These are phyloP conservation scores for Triangularia verruculosa DNA, from an alignment of 2,329 filamentous ascomycete genomes.

Conservation along the genomic window DNA sequence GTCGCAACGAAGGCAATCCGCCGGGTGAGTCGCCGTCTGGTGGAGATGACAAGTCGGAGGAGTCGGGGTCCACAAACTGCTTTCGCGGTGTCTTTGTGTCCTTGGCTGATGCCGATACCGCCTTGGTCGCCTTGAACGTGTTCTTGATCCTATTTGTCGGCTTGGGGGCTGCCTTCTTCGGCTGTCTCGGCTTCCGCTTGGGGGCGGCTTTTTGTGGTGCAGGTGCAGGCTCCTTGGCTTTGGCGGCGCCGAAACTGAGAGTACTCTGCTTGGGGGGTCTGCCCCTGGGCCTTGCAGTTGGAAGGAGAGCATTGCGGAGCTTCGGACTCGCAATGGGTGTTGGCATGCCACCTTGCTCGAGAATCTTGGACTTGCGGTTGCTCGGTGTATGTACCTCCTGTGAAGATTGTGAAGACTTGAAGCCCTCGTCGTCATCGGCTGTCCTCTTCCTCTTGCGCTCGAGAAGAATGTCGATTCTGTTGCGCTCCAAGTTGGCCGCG, in stretches of 20 bases:
- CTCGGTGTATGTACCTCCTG: conserved; percentile 26
- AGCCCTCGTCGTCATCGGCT: conserved; percentile 8
- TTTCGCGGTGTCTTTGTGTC: conserved; percentile 24
- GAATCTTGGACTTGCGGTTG: conserved; percentile 39
- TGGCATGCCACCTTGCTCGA: conserved; percentile 50
- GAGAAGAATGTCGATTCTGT: conserved; percentile 44
- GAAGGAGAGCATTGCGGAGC: conserved; percentile 39
- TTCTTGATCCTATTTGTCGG: conserved; percentile 41
- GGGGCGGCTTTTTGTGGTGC: conserved; percentile 20
- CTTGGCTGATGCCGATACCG: conserved; percentile 31
- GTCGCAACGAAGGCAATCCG: conserved; percentile 28
- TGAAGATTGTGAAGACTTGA: conserved; percentile 16
- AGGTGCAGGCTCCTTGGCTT: conserved; percentile 29
- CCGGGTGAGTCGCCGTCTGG: conserved; percentile 16
- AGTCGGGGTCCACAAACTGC: conserved; percentile 16
- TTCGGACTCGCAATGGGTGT: conserved; percentile 58
- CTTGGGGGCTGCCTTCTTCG: conserved; percentile 34
- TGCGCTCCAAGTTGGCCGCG: conserved; percentile 36
- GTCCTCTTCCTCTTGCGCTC: conserved; percentile 30
- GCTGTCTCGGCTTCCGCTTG: conserved; percentile 34
- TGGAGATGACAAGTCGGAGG: conserved; percentile 28
- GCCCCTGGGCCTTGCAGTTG: conserved; percentile 34
- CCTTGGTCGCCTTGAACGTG: conserved; percentile 46
- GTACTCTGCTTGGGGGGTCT: conserved; percentile 46
- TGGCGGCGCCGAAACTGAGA: conserved; percentile 42